phyloP scores from a whole-genome alignment of 352 stramenopile species.

The Phytophthora europaea region DNA sequence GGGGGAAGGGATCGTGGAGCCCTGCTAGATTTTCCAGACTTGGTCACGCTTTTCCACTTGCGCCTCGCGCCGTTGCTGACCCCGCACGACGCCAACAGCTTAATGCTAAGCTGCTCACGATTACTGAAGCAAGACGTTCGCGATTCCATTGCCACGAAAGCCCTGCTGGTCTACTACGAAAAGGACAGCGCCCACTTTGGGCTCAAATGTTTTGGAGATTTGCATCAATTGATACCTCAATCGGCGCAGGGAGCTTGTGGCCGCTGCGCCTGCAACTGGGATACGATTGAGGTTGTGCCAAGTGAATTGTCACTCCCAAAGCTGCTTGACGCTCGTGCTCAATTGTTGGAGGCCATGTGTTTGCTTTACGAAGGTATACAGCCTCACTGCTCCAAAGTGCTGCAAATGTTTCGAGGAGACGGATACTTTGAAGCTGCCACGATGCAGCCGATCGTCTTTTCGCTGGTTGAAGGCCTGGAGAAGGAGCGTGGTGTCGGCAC shows the following conservation, averaged over 20 bases:
- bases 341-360: conserved; percentile 17
- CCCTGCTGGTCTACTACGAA: conserved; percentile 1
- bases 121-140: conserved; percentile 5
- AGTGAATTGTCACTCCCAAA: conserved; percentile 7
- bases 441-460: conserved; percentile 15
- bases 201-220: conserved; percentile 10
- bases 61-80: conserved; percentile 7
- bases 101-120: not conserved
- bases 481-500: not conserved
- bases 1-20: not conserved
- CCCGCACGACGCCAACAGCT: not conserved
- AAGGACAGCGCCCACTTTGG: conserved; percentile 11
- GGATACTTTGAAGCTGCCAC: conserved; percentile 1
- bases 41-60: conserved; percentile 11
- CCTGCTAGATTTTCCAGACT: not conserved
- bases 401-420: not conserved
- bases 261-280: conserved; percentile 5
- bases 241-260: not conserved
- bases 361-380: conserved; percentile 11
- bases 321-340: conserved; percentile 3
- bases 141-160: conserved; percentile 10
- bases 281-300: not conserved
- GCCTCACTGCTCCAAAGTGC: conserved; percentile 8
- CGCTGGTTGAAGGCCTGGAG: conserved; percentile 11
- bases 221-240: conserved; percentile 14